Evolutionary conservation across 768 basidiomycete species (phyloP), one percentile per base, ranked within the genome.

Genomic region (Boletus bicolor): DNA sequence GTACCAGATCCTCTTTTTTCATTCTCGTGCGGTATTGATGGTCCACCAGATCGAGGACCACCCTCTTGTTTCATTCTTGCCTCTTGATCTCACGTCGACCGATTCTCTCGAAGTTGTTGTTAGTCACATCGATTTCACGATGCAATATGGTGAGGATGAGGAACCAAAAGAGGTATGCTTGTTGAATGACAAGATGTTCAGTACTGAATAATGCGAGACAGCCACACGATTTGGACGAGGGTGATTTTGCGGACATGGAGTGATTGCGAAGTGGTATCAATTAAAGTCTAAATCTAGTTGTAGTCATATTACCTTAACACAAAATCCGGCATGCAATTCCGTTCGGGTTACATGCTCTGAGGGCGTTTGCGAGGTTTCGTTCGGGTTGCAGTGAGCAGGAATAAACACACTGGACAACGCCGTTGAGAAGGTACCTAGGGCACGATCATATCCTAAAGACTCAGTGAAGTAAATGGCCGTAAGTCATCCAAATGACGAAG

Each of bases 81-180:
- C 97, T 4, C 81, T 99, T 39, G 93, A 99, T 73, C 83, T 98
- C 35, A 86, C 93, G 15, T 83, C 85, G 58, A 82, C 93, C 47
- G 93, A 97, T 64, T 95, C 93, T 1, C 79, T 99, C 50, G 91
- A 92, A 66, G 86, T 83, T 2, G 86, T 98, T 10, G 79, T 99
- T 56, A 94, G 93, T 69, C 94, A 99, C 70, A 90, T 99, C 51
- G 97, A 99, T 75, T 96, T 93, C 64, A 89, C 93, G 55, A 94
- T 99, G 86, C 97, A 99, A 69, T 99, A 97, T 65, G 96, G 96
- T 35, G 96, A 98, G 75, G 93, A 95, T 56, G 96, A 99, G 69
- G 96, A 99, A 68, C 95, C 96, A 15, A 93, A 89, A 77, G 92
- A 92, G 84, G 91, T 89, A 65, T 54, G 77, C 58, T 21, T 37